Evolutionary conservation across 1,139 yeast species (phyloP).

Genomic region (Sugiyamaella xylanicola): DNA sequence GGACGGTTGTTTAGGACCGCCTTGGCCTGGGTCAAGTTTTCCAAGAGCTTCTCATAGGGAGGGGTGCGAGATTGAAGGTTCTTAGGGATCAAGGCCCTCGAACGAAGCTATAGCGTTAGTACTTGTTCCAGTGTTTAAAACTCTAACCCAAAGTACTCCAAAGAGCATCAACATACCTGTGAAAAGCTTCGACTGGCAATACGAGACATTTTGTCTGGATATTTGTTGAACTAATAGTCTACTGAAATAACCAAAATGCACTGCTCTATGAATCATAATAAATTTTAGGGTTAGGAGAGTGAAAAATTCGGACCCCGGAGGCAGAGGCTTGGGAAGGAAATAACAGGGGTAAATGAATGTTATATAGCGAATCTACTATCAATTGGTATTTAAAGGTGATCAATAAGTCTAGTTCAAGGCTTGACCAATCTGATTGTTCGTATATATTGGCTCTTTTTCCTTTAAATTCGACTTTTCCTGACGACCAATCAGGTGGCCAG

Average conservation of each 20-base stretch:
- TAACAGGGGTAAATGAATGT: no score
- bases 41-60: conserved; percentile 76
- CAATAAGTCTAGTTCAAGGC: no score
- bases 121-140: no score
- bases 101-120: conserved; percentile 16
- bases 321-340: not conserved
- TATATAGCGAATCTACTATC: no score
- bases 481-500: no score
- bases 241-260: not conserved
- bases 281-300: conserved; percentile 19
- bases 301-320: conserved; percentile 17
- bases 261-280: conserved; percentile 4
- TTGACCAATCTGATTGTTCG: no score
- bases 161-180: conserved; percentile 16
- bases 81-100: conserved; percentile 23
- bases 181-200: conserved; percentile 22
- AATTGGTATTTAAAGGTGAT: no score
- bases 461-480: no score
- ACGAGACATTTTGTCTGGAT: conserved; percentile 15
- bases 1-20: conserved; percentile 68
- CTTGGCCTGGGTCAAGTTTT: conserved; percentile 64
- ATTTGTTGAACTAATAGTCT: not conserved
- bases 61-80: conserved; percentile 58
- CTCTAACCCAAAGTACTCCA: not conserved
- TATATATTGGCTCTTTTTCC: no score